Conservation (phyloP, 2,329 filamentous ascomycete species). For the Alternaria panax region DNA sequence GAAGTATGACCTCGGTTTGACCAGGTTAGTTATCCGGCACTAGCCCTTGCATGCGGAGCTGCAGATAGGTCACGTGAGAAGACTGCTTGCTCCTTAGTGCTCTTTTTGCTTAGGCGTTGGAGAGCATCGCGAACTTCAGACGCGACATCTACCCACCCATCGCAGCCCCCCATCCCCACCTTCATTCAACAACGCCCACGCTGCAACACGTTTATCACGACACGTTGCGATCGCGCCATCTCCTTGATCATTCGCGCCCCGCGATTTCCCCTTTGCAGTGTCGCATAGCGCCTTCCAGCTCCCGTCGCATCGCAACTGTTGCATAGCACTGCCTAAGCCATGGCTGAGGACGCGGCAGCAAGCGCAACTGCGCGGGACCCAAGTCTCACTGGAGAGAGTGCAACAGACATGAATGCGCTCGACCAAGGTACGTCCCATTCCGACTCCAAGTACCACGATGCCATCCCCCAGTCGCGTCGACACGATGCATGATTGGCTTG, state of each 20-base stretch:
- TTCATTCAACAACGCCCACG: conserved; percentile 26
- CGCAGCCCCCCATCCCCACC: conserved; percentile 41
- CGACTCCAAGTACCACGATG: background rate
- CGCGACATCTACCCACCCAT: conserved; percentile 37
- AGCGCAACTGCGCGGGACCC: conserved; percentile 40
- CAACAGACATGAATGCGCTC: conserved; percentile 32
- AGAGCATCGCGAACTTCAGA: conserved; percentile 43
- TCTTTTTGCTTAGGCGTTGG: conserved; percentile 21
- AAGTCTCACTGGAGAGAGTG: conserved; percentile 32
- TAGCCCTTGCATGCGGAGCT: conserved; percentile 22
- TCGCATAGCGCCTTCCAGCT: conserved; percentile 26
- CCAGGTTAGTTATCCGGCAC: conserved; percentile 25
- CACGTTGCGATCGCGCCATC: conserved; percentile 15
- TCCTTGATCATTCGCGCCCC: conserved; percentile 13
- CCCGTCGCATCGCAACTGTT: conserved; percentile 29
- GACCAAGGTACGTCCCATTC: conserved; percentile 42
- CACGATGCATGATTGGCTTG: conserved; percentile 4
- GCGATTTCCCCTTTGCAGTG: conserved; percentile 20
- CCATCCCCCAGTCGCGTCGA: conserved; percentile 13
- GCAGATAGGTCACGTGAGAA: conserved; percentile 23
- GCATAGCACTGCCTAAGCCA: conserved; percentile 28
- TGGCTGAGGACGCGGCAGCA: conserved; percentile 47
- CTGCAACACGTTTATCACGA: conserved; percentile 12
- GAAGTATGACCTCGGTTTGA: conserved; percentile 41
- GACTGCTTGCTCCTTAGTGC: conserved; percentile 22